A percentile compares a stretch with the other conserved stretches of the same genome.
Conservation (phyloP, 768 basidiomycete genomes). For the Coprinopsis cinerea region DNA sequence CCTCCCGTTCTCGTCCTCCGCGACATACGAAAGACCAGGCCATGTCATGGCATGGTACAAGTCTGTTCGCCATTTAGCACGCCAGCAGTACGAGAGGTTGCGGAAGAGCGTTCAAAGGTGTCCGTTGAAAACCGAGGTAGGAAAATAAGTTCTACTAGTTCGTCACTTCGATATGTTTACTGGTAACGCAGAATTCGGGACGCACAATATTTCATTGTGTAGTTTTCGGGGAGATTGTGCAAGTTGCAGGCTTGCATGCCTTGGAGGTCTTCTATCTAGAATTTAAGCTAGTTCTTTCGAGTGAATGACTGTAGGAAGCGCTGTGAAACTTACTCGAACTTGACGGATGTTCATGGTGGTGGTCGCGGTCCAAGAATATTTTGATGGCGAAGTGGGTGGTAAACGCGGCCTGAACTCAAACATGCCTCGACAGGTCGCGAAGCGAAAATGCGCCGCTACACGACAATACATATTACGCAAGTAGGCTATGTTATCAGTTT, state of each 20-base stretch:
- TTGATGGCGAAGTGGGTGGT: neutral
- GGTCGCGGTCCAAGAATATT: too few species aligned
- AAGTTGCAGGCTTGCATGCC: slow-evolving; percentile 97
- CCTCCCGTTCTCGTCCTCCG: slow-evolving; percentile 84
- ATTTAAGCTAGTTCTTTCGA: neutral
- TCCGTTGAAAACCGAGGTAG: too few species aligned
- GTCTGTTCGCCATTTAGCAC: slow-evolving; percentile 48
- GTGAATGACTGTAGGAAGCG: slow-evolving; percentile 3
- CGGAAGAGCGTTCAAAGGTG: too few species aligned
- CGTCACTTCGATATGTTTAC: slow-evolving; percentile 6
- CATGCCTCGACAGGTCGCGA: too few species aligned
- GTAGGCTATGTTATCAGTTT: too few species aligned
- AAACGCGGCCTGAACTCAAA: neutral
- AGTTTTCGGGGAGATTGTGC: slow-evolving; percentile 93
- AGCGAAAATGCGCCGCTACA: too few species aligned
- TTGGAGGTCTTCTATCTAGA: slow-evolving; percentile 77
- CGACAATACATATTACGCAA: neutral
- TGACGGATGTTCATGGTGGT: slow-evolving; percentile 40
- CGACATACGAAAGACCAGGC: slow-evolving; percentile 92
- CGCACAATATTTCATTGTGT: slow-evolving; percentile 78
- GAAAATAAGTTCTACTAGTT: slow-evolving; percentile 19
- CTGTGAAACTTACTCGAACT: slow-evolving; percentile 27
- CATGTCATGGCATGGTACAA: slow-evolving; percentile 93
- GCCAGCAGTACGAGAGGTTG: too few species aligned
- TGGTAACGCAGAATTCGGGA: slow-evolving; percentile 7